A percentile compares a stretch with the other conserved stretches of the same genome.
These are phyloP conservation scores for Sclerospora graminicola DNA, from an alignment of 352 stramenopile species.

Conservation along the genomic window DNA sequence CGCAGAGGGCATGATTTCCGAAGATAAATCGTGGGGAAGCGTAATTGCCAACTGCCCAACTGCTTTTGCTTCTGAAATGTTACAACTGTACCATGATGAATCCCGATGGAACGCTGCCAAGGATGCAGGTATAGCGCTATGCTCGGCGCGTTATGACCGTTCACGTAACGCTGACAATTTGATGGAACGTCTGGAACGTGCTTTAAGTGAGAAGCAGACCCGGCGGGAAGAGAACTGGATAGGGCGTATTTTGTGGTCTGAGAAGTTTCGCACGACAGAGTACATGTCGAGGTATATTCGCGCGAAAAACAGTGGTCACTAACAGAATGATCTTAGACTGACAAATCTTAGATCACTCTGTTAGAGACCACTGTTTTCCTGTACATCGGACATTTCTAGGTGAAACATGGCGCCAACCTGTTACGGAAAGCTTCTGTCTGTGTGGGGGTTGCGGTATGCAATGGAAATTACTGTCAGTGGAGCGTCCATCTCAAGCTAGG, in stretches of 20 bases:
- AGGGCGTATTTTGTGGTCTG: constrained; percentile 72
- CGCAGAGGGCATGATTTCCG: constrained; percentile 69
- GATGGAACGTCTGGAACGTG: constrained; percentile 39
- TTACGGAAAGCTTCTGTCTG: no score
- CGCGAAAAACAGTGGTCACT: constrained; percentile 40
- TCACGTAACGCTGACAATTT: constrained; percentile 36
- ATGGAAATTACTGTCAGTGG: no score
- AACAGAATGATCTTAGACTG: no score
- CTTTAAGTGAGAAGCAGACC: constrained; percentile 17
- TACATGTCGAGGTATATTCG: constrained; percentile 82
- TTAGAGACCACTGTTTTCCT: no score
- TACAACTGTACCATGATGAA: constrained; percentile 33
- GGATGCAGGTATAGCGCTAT: constrained; percentile 18
- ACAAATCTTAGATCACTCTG: no score
- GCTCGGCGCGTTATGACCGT: constrained; percentile 33
- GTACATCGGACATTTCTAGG: no score
- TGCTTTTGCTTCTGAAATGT: constrained; percentile 35
- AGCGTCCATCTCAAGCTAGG: no score
- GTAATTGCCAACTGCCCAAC: constrained; percentile 31
- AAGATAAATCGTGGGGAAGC: constrained; percentile 33
- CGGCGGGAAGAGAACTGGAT: constrained; percentile 49
- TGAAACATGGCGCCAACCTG: no score
- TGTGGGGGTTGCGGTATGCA: no score
- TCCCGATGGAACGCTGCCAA: constrained; percentile 28
- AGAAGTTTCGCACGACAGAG: constrained; percentile 71